Evolutionary conservation across 2,329 filamentous ascomycete species (phyloP).

Genomic region (Endocalyx cinctus): DNA sequence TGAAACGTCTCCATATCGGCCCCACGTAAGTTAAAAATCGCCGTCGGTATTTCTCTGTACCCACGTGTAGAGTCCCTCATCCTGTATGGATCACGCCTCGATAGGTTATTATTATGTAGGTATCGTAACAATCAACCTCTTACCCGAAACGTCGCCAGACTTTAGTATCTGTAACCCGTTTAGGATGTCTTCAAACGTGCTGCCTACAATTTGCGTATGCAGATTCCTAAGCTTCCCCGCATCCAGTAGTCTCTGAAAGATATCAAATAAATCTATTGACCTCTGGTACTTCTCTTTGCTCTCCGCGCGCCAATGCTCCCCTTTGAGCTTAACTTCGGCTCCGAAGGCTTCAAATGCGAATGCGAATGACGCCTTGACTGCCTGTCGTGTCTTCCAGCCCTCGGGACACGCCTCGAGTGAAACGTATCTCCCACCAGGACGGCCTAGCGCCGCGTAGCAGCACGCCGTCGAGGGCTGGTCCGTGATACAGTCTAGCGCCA

Average conservation of each 20-base stretch:
- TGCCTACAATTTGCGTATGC: conserved; percentile 5
- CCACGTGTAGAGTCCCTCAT: not conserved
- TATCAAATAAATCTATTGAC: conserved; percentile 4
- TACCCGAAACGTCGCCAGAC: too few relatives aligned
- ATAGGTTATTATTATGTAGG: not conserved
- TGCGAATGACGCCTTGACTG: conserved; percentile 12
- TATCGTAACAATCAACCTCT: not conserved
- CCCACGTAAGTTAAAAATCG: too few relatives aligned
- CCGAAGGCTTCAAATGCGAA: conserved; percentile 10
- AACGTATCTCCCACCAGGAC: conserved; percentile 33
- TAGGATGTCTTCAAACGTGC: conserved; percentile 11
- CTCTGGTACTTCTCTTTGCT: conserved; percentile 1
- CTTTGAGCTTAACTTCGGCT: conserved; percentile 4
- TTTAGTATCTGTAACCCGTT: conserved; percentile 1
- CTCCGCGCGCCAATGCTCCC: conserved; percentile 5
- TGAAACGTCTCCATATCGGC: too few relatives aligned
- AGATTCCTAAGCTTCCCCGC: conserved; percentile 5
- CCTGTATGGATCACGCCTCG: not conserved
- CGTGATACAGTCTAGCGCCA: conserved; percentile 40
- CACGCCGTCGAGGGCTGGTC: conserved; percentile 26
- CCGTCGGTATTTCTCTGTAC: not conserved
- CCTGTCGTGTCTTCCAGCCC: conserved; percentile 8
- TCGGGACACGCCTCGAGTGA: conserved; percentile 29
- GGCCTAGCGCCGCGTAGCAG: conserved; percentile 34
- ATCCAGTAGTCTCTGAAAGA: conserved; percentile 10